Conservation (phyloP, 495 filamentous ascomycete species). For the Penicillium argentinense region DNA sequence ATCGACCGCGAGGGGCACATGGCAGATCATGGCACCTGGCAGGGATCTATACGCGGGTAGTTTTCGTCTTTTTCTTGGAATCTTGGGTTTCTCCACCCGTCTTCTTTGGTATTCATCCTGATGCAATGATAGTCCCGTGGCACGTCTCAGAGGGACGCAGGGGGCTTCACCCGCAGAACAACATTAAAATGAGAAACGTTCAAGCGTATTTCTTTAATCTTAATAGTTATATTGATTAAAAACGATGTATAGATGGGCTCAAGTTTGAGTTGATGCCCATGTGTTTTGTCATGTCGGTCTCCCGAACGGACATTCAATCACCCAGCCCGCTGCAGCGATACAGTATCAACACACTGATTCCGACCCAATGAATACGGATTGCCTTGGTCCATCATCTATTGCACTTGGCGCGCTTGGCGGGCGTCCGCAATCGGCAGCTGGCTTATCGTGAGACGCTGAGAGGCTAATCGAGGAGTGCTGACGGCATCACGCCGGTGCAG, state of each 20-base stretch:
- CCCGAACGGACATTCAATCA: background rate
- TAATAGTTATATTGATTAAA: too few species aligned
- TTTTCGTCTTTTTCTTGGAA: constrained; percentile 4
- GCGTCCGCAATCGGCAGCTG: constrained; percentile 3
- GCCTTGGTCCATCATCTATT: background rate
- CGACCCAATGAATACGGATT: constrained; percentile 3
- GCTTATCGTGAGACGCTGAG: constrained; percentile 8
- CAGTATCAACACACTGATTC: background rate
- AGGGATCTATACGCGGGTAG: constrained; percentile 4
- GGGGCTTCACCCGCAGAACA: background rate
- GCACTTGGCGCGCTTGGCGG: constrained; percentile 8
- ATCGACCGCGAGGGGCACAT: background rate
- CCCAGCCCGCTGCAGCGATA: background rate
- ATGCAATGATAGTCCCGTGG: background rate
- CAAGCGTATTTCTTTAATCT: background rate
- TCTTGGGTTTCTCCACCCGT: constrained; percentile 7
- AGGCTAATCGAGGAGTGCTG: constrained; percentile 3
- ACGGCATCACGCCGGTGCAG: background rate
- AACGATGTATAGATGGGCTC: too few species aligned
- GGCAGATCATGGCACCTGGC: background rate
- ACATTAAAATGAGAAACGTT: background rate
- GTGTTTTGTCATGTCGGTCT: constrained; percentile 1
- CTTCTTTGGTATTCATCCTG: constrained; percentile 6
- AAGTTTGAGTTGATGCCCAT: background rate
- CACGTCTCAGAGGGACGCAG: background rate